Conservation (phyloP, 306 rosid genomes). For the Herpetospermum pedunculosum region DNA sequence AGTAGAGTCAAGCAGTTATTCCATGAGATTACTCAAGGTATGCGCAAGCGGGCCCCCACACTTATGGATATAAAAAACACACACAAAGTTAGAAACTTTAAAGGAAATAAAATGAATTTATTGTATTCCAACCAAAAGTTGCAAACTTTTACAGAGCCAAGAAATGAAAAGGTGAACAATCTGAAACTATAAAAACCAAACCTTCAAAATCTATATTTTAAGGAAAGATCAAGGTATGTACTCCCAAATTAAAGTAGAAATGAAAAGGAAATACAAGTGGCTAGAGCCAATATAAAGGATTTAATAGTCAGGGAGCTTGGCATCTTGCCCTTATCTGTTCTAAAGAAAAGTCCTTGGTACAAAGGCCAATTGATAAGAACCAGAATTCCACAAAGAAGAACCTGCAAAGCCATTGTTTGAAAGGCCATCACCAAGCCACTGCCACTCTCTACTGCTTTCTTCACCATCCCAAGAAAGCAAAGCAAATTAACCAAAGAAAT, state of each 20-base stretch:
- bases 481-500: conserved; percentile 46
- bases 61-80: no score
- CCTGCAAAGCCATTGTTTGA: conserved; percentile 40
- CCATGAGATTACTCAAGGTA: no score
- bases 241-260: conserved; percentile 9
- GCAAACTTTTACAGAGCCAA: background rate
- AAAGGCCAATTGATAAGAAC: conserved; percentile 56
- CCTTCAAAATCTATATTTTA: background rate
- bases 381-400: conserved; percentile 41
- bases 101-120: background rate
- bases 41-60: no score
- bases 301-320: conserved; percentile 38
- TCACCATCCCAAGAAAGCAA: conserved; percentile 41
- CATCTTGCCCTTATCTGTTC: conserved; percentile 62
- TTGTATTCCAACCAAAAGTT: background rate
- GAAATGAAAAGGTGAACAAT: background rate
- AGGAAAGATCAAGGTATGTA: background rate
- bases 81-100: background rate
- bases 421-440: conserved; percentile 14
- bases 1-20: no score
- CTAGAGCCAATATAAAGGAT: conserved; percentile 29
- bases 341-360: conserved; percentile 54
- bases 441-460: conserved; percentile 20
- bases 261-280: conserved; percentile 14
- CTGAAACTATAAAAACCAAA: background rate